These are phyloP conservation scores for Kwoniella dejecticola DNA, from an alignment of 768 basidiomycete species.

Conservation along the genomic window DNA sequence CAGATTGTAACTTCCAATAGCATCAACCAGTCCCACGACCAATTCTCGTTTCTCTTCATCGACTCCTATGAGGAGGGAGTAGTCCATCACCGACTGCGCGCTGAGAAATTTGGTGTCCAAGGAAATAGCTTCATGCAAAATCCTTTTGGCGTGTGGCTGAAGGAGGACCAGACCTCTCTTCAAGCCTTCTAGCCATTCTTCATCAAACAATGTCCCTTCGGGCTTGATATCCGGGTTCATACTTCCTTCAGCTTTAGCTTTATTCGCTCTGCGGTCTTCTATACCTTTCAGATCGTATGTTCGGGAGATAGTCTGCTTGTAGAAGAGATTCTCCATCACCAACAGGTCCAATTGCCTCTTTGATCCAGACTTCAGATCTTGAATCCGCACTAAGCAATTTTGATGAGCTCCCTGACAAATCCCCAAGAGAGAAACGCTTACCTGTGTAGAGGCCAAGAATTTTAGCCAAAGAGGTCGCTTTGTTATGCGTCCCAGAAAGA, in stretches of 20 bases:
- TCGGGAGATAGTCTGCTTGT: conserved; percentile 66
- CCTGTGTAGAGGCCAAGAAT: conserved; percentile 76
- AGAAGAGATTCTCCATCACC: conserved; percentile 85
- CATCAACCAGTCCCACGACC: conserved; percentile 78
- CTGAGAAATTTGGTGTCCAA: conserved; percentile 74
- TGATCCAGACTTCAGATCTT: conserved; percentile 70
- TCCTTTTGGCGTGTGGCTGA: conserved; percentile 71
- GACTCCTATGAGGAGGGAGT: conserved; percentile 74
- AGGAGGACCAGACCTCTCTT: conserved; percentile 68
- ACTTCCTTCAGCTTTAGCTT: conserved; percentile 40
- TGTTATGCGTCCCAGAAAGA: conserved; percentile 69
- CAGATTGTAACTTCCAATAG: conserved; percentile 81
- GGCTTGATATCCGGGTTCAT: conserved; percentile 8
- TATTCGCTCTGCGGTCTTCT: conserved; percentile 69
- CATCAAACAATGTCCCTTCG: conserved; percentile 71
- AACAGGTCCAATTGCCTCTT: conserved; percentile 74
- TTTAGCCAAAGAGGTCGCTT: conserved; percentile 72
- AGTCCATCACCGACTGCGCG: conserved; percentile 81
- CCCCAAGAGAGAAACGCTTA: conserved; percentile 14
- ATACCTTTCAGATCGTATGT: conserved; percentile 85
- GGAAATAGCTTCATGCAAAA: conserved; percentile 69
- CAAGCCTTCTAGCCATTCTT: conserved; percentile 82
- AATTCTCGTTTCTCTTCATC: conserved; percentile 69
- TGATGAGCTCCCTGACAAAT: neutral
- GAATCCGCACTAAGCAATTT: conserved; percentile 61